These are phyloP conservation scores for Beauveria medogensis DNA, from an alignment of 2,329 filamentous ascomycete genomes.

Conservation along the genomic window DNA sequence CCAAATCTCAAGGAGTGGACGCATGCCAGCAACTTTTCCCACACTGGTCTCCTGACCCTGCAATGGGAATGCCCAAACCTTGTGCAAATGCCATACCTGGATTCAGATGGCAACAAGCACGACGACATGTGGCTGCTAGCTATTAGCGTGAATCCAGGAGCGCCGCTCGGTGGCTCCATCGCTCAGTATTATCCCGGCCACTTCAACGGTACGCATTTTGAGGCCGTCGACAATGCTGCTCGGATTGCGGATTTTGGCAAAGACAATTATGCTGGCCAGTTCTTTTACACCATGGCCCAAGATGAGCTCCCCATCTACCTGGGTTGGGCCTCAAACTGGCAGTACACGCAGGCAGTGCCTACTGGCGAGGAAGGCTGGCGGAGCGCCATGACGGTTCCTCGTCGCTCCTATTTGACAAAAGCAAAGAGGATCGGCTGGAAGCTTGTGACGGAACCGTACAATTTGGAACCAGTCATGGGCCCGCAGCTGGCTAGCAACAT, in stretches of 20 bases:
- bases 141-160: slow-evolving; percentile 50
- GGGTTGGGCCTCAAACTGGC: slow-evolving; percentile 29
- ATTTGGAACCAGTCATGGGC: slow-evolving; percentile 39
- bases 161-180: slow-evolving; percentile 46
- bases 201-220: slow-evolving; percentile 59
- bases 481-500: slow-evolving; percentile 33
- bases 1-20: slow-evolving; percentile 52
- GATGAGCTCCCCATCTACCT: slow-evolving; percentile 24
- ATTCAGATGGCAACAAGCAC: slow-evolving; percentile 24
- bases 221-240: slow-evolving; percentile 20
- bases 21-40: slow-evolving; percentile 42
- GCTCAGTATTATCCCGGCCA: slow-evolving; percentile 48
- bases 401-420: slow-evolving; percentile 43
- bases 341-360: slow-evolving; percentile 24
- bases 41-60: slow-evolving; percentile 41
- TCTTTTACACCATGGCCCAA: slow-evolving; percentile 21
- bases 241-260: slow-evolving; percentile 27
- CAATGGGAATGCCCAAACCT: slow-evolving; percentile 60
- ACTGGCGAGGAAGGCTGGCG: slow-evolving; percentile 25
- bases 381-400: slow-evolving; percentile 29
- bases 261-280: slow-evolving; percentile 29
- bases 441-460: slow-evolving; percentile 41
- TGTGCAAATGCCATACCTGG: slow-evolving; percentile 40
- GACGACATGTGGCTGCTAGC: slow-evolving; percentile 33
- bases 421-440: slow-evolving; percentile 42